Base-by-base conservation (phyloP, 768 basidiomycete species). In the Arthromyces matolae region DNA sequence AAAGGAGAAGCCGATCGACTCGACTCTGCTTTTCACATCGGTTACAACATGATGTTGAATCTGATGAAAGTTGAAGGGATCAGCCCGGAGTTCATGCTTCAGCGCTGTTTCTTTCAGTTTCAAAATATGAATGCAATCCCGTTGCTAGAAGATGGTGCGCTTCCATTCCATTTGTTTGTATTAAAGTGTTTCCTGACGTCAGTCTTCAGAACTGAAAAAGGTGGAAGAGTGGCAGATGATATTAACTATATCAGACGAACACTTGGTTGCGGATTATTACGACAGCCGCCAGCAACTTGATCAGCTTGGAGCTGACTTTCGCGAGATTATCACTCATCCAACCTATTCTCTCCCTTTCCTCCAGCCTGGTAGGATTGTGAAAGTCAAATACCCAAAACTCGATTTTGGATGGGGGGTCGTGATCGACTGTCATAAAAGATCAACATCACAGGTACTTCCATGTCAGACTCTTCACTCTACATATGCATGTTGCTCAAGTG, bases 21-120 rank as follows among this genome's bases (percentile, higher is more conserved):
- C 41, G 93, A 98, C 66, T 99, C 96, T 6, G 96, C 96, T 3
- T 99, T 99, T 73, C 93, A 97, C 68, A 73, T 99, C 12, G 95
- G 96, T 14, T 99, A 99, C 68, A 99, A 99, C 66, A 99, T 99
- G 96, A 80, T 99, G 24, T 73, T 99, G 62, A 99, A 98, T 68
- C 69, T 99, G 55, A 94, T 99, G 83, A 88, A 97, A 62, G 96
- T 99, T 14, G 96, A 99, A 66, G 95, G 94, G 5, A 85, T 99
- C 57, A 97, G 91, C 58, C 96, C 96, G 5, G 96, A 99, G 69
- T 97, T 79, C 65, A 98, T 99, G 95, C 76, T 99, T 8, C 91
- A 96, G 67, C 75, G 90, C 36, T 97, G 93, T 71, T 99, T 99
- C 77, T 89, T 90, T 77, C 96, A 99, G 66, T 98, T 97, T 70